A percentile compares a stretch with the other conserved stretches of the same genome.
Conservation (phyloP, 1,139 yeast genomes). For the Debaryomyces sp. region DNA sequence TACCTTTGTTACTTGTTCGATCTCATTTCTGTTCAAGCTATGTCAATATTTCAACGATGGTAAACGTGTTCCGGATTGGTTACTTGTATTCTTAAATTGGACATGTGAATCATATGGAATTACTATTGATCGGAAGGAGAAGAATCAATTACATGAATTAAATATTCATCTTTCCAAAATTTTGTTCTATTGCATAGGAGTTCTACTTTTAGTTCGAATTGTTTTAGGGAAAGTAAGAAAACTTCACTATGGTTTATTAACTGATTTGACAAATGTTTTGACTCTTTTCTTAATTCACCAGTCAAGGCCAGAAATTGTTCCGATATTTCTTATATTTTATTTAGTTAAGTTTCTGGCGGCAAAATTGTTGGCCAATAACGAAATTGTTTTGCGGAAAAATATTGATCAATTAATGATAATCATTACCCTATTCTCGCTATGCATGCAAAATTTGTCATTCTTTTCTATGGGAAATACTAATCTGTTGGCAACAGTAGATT, state of each 20-base stretch:
- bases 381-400: conserved; percentile 12
- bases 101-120: conserved; percentile 29
- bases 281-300: conserved; percentile 70
- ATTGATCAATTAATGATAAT: conserved; percentile 27
- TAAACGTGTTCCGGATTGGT: conserved; percentile 44
- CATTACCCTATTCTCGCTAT: conserved; percentile 25
- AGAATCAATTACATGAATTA: conserved; percentile 28
- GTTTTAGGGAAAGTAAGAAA: conserved; percentile 28
- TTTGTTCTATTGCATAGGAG: conserved; percentile 25
- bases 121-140: conserved; percentile 12
- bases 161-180: conserved; percentile 32
- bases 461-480: conserved; percentile 91
- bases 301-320: conserved; percentile 67
- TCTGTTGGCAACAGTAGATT: conserved; percentile 86
- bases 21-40: conserved; percentile 59
- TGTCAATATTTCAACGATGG: conserved; percentile 60
- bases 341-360: conserved; percentile 31
- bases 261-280: conserved; percentile 47
- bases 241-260: conserved; percentile 29
- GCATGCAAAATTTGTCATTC: conserved; percentile 74
- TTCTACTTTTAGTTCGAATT: conserved; percentile 26
- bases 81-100: conserved; percentile 34
- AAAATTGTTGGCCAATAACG: conserved; percentile 8
- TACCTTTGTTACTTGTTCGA: conserved; percentile 40
- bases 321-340: conserved; percentile 60